A percentile compares a stretch with the other conserved stretches of the same genome.
Conservation (phyloP, 208 protist genomes). For the Dictyostelium gargantuum region DNA sequence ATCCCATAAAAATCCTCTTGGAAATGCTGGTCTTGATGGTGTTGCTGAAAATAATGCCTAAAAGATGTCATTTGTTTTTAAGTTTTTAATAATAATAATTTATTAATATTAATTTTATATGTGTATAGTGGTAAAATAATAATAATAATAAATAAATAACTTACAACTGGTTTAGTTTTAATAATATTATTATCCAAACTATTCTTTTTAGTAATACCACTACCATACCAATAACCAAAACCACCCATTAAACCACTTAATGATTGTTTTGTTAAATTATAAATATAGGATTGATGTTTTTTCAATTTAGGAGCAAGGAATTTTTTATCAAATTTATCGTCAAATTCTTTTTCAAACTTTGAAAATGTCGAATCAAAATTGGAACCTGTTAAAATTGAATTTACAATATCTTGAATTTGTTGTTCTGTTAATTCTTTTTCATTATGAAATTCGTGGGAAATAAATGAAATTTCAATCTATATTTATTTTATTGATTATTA, state of each 20-base stretch:
- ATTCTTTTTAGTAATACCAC: background rate
- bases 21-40: slow-evolving; percentile 88
- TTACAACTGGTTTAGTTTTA: background rate
- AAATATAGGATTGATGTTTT: background rate
- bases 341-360: background rate
- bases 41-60: slow-evolving; percentile 75
- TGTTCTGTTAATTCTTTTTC: background rate
- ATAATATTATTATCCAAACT: background rate
- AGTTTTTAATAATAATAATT: background rate
- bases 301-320: background rate
- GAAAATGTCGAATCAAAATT: background rate
- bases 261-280: slow-evolving; percentile 55
- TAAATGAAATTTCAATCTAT: slow-evolving; percentile 50
- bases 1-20: slow-evolving; percentile 92
- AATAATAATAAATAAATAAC: background rate
- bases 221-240: slow-evolving; percentile 82
- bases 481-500: too few relatives aligned
- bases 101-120: background rate
- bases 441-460: background rate
- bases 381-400: background rate
- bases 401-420: background rate
- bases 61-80: background rate
- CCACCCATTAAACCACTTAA: slow-evolving; percentile 82
- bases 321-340: background rate
- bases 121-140: too few relatives aligned